phyloP scores from a whole-genome alignment of 2,329 filamentous ascomycete genomes.

The Chaetomium sp. region DNA sequence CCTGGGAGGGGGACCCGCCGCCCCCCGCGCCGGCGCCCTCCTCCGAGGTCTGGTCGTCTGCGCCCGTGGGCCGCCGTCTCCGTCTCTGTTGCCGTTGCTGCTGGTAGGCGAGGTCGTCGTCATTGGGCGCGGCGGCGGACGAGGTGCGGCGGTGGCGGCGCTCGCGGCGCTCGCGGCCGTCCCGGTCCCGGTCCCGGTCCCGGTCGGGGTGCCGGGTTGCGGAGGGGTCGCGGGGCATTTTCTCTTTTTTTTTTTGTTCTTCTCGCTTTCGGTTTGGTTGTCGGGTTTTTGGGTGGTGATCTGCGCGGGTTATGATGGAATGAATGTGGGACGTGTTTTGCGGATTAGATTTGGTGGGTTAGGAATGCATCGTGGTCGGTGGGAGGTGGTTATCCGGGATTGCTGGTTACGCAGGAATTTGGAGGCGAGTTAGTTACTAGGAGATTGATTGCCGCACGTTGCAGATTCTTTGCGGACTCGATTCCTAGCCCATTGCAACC shows the following conservation, averaged over 20 bases:
- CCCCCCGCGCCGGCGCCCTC: slow-evolving; percentile 6
- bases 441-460: background rate
- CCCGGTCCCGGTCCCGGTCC: slow-evolving; percentile 12
- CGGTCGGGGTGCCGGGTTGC: slow-evolving; percentile 13
- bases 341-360: slow-evolving; percentile 3
- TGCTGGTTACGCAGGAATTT: background rate
- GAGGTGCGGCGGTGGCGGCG: slow-evolving; percentile 22
- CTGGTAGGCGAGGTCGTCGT: slow-evolving; percentile 11
- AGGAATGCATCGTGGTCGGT: slow-evolving; percentile 20
- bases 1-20: no score
- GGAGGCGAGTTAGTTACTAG: background rate
- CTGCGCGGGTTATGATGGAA: background rate
- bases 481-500: slow-evolving; percentile 12
- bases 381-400: slow-evolving; percentile 1
- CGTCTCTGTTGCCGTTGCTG: slow-evolving; percentile 17
- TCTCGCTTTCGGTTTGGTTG: background rate
- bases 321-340: background rate
- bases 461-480: background rate
- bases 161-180: slow-evolving; percentile 10
- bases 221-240: slow-evolving; percentile 31
- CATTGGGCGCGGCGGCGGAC: slow-evolving; percentile 10
- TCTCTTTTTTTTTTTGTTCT: background rate
- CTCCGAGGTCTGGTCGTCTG: slow-evolving; percentile 6
- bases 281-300: background rate
- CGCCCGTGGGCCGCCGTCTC: slow-evolving; percentile 14